Conservation (phyloP, 306 rosid species). For the Cicer judaicum region DNA sequence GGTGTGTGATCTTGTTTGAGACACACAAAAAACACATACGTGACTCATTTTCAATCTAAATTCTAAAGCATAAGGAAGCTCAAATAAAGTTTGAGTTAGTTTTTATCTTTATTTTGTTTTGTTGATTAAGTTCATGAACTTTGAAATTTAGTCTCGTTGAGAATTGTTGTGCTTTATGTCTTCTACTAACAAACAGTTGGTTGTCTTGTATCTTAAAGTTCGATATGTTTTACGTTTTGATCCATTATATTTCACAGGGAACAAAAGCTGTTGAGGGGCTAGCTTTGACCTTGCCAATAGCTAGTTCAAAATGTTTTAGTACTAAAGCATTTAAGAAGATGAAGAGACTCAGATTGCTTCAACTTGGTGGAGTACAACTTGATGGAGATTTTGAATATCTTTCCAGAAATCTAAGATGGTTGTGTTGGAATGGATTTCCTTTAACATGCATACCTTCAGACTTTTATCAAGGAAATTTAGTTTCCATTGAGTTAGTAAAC, state of each 20-base stretch:
- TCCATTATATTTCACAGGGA: conserved; percentile 19
- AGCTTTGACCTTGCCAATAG: conserved; percentile 27
- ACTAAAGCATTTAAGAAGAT: neutral
- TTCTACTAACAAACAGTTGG: neutral
- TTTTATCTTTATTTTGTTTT: no score
- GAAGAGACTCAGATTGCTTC: conserved; percentile 40
- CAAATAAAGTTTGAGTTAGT: no score
- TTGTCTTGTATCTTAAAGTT: neutral
- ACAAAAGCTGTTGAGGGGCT: conserved; percentile 38
- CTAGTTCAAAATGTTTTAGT: neutral
- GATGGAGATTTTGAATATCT: conserved; percentile 38
- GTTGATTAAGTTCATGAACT: no score
- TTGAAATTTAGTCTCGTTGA: no score
- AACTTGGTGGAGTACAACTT: conserved; percentile 29
- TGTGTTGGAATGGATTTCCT: conserved; percentile 38
- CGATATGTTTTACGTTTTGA: neutral
- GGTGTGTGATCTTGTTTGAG: no score
- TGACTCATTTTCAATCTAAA: no score
- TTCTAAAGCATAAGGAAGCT: no score
- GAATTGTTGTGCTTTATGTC: no score
- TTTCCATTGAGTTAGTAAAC: neutral
- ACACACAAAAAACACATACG: no score
- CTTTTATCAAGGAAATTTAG: conserved; percentile 25
- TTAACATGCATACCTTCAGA: neutral
- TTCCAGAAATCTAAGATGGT: conserved; percentile 25